phyloP scores from a whole-genome alignment of 2,329 filamentous ascomycete species.

The Monosporascus sp. region DNA sequence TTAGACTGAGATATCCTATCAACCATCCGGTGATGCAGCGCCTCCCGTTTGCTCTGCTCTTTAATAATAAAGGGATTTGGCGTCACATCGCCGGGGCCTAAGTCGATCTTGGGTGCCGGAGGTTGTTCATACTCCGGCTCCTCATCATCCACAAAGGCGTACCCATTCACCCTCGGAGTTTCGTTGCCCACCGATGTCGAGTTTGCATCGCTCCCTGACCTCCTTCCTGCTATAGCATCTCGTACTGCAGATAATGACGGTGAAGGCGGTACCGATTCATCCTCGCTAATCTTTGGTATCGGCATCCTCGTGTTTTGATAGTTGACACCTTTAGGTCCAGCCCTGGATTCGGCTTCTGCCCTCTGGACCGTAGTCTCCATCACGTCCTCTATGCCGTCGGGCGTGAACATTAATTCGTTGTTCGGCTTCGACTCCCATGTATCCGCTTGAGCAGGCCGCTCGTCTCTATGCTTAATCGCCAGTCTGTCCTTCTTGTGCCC shows the following conservation, averaged over 20 bases:
- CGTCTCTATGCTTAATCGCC: constrained; percentile 60
- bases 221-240: constrained; percentile 74
- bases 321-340: constrained; percentile 69
- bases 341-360: constrained; percentile 64
- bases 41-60: constrained; percentile 70
- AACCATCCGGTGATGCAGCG: constrained; percentile 79
- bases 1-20: constrained; percentile 73
- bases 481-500: constrained; percentile 53
- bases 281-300: constrained; percentile 33
- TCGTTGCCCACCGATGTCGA: constrained; percentile 58
- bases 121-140: constrained; percentile 44
- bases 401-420: constrained; percentile 84
- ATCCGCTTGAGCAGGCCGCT: constrained; percentile 71
- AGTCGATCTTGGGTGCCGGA: constrained; percentile 42
- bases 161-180: constrained; percentile 88
- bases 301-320: constrained; percentile 82
- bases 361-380: constrained; percentile 60
- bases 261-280: constrained; percentile 56
- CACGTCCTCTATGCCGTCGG: constrained; percentile 57
- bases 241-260: constrained; percentile 80
- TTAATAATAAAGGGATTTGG: constrained; percentile 77
- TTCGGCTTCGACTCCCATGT: constrained; percentile 68
- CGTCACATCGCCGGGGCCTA: constrained; percentile 55
- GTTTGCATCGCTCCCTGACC: constrained; percentile 57
- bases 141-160: constrained; percentile 87